phyloP scores from a whole-genome alignment of 2,329 filamentous ascomycete genomes.

The Stagonosporopsis cucurbitacearum region DNA sequence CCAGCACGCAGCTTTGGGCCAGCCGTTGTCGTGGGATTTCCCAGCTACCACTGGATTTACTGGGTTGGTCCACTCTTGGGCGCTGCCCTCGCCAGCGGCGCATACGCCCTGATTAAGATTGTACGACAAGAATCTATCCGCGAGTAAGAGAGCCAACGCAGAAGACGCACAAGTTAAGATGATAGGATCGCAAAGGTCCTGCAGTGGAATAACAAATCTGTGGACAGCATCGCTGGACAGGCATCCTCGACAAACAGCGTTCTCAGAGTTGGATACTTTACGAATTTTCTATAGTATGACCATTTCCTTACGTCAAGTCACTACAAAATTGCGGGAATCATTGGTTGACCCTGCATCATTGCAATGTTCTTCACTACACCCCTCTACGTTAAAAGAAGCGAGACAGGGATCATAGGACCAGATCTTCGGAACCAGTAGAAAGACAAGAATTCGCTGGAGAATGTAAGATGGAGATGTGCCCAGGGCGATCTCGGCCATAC shows the following conservation, averaged over 20 bases:
- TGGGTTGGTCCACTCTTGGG: constrained; percentile 55
- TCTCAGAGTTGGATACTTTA: neutral
- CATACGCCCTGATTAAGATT: constrained; percentile 53
- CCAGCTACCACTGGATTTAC: constrained; percentile 49
- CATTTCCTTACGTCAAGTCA: constrained; percentile 5
- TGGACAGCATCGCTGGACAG: neutral
- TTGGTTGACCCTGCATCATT: constrained; percentile 5
- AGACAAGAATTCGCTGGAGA: neutral
- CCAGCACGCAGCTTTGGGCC: constrained; percentile 56
- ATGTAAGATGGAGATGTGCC: constrained; percentile 7
- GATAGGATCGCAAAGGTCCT: neutral
- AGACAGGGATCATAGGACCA: constrained; percentile 4
- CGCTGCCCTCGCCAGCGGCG: constrained; percentile 53
- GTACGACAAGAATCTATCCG: constrained; percentile 16
- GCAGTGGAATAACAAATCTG: neutral
- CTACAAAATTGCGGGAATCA: neutral
- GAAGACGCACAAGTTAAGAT: neutral
- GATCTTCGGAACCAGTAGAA: constrained; percentile 7
- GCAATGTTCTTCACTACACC: constrained; percentile 9
- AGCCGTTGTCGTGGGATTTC: constrained; percentile 49
- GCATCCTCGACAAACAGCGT: neutral
- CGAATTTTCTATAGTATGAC: constrained; percentile 2
- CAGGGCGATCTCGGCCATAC: constrained; percentile 4
- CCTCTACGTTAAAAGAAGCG: constrained; percentile 12
- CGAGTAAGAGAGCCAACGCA: neutral